Conservation (phyloP, 768 basidiomycete genomes). For the Termitomyces sp. region DNA sequence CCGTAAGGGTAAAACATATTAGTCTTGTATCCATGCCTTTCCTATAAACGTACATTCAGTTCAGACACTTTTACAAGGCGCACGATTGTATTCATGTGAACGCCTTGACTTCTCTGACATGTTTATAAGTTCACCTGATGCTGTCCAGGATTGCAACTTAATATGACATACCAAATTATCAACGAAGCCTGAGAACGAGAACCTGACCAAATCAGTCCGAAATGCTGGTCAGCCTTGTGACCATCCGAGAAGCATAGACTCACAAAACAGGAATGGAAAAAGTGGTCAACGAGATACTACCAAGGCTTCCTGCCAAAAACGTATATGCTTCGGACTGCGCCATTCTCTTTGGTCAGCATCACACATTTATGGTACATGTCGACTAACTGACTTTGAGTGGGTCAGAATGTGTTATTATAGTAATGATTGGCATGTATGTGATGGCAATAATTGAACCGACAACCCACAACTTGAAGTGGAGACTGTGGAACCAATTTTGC, state of each 20-base stretch:
- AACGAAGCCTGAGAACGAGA: slow-evolving; percentile 65
- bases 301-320: slow-evolving; percentile 65
- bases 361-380: background rate
- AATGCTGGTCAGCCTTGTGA: slow-evolving; percentile 5
- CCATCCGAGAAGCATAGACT: slow-evolving; percentile 16
- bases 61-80: slow-evolving; percentile 79
- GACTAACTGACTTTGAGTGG: slow-evolving; percentile 46
- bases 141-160: no score
- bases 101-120: slow-evolving; percentile 49
- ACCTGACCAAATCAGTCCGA: slow-evolving; percentile 48
- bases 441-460: slow-evolving; percentile 58
- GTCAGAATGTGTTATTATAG: slow-evolving; percentile 56
- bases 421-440: slow-evolving; percentile 64
- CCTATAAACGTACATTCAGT: slow-evolving; percentile 54
- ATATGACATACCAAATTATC: slow-evolving; percentile 44
- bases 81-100: slow-evolving; percentile 61
- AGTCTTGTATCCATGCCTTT: background rate
- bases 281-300: slow-evolving; percentile 63
- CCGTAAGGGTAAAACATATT: background rate
- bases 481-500: slow-evolving; percentile 73
- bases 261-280: slow-evolving; percentile 71
- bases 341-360: slow-evolving; percentile 2
- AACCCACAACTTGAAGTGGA: slow-evolving; percentile 72
- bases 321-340: slow-evolving; percentile 63
- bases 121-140: no score